Percentiles rank a stretch among this genome's conserved stretches.
phyloP scores from a whole-genome alignment of 1,284 basidiomycete genomes.

The Athelia psychrophila region DNA sequence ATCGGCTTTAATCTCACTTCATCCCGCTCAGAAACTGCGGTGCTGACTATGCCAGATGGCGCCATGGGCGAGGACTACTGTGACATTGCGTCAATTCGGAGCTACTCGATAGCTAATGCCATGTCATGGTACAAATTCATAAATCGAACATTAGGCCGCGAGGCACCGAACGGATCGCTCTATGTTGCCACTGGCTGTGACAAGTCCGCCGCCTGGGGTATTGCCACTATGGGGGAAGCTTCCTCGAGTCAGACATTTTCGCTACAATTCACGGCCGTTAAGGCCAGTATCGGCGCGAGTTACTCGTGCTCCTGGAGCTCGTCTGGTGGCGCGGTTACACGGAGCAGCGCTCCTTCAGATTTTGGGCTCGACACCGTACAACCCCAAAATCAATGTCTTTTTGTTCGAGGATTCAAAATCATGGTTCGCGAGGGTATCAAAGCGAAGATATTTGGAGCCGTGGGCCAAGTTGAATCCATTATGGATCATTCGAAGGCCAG shows the following conservation, averaged over 20 bases:
- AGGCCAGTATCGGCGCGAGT: background rate
- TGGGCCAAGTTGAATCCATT: background rate
- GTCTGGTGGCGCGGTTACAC: background rate
- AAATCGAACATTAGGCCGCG: conserved; percentile 3
- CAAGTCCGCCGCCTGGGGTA: conserved; percentile 8
- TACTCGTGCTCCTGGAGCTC: background rate
- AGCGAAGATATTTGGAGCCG: background rate
- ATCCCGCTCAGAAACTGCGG: background rate
- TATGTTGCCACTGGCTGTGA: conserved; percentile 10
- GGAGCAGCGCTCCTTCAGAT: background rate
- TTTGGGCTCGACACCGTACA: background rate
- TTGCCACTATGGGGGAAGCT: conserved; percentile 50
- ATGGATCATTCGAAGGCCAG: background rate
- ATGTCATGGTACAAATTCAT: conserved; percentile 8
- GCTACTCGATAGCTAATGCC: conserved; percentile 4
- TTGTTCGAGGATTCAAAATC: background rate
- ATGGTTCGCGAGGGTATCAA: background rate
- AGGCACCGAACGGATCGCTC: conserved; percentile 5
- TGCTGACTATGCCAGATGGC: background rate
- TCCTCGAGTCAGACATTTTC: conserved; percentile 47
- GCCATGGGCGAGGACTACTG: background rate
- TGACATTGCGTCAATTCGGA: conserved; percentile 3
- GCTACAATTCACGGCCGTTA: background rate
- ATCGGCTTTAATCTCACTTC: background rate
- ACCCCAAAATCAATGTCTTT: background rate